Conservation (phyloP, 192 early-diverging fungal genomes). For the Podila clonocystis region DNA sequence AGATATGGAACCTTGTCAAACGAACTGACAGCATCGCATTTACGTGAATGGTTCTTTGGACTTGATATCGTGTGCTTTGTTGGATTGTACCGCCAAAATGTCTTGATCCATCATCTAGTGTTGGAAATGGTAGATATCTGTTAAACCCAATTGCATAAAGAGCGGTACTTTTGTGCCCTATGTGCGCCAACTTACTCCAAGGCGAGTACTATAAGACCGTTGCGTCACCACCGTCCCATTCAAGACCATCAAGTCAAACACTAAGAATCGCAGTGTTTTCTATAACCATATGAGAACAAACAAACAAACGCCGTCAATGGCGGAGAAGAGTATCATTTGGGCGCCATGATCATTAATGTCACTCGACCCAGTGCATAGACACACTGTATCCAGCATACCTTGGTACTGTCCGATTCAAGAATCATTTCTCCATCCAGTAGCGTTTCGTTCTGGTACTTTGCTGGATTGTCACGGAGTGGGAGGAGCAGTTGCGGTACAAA, state of each 20-base stretch:
- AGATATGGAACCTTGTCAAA: neutral
- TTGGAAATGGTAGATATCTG: neutral
- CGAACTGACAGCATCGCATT: neutral
- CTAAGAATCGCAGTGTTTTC: conserved; percentile 60
- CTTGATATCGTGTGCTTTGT: conserved; percentile 49
- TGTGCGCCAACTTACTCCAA: conserved; percentile 64
- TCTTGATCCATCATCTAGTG: conserved; percentile 70
- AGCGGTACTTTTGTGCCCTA: neutral
- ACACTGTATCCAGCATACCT: conserved; percentile 31
- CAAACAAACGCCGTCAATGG: neutral
- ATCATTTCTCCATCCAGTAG: conserved; percentile 84
- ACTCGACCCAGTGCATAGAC: neutral
- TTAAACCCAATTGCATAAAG: too few relatives aligned
- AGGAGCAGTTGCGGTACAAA: conserved; percentile 67
- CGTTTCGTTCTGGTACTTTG: conserved; percentile 69
- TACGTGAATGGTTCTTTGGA: conserved; percentile 71
- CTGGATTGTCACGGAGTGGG: conserved; percentile 53
- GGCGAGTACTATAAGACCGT: conserved; percentile 67
- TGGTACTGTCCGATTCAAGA: conserved; percentile 62
- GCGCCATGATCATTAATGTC: neutral
- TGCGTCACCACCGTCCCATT: conserved; percentile 67
- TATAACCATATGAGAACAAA: conserved; percentile 1
- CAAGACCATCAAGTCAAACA: conserved; percentile 73
- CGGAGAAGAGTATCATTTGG: neutral
- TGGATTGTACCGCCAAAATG: conserved; percentile 61